These are phyloP conservation scores for Termitomyces sp. DNA, from an alignment of 768 basidiomycete genomes.

Conservation along the genomic window DNA sequence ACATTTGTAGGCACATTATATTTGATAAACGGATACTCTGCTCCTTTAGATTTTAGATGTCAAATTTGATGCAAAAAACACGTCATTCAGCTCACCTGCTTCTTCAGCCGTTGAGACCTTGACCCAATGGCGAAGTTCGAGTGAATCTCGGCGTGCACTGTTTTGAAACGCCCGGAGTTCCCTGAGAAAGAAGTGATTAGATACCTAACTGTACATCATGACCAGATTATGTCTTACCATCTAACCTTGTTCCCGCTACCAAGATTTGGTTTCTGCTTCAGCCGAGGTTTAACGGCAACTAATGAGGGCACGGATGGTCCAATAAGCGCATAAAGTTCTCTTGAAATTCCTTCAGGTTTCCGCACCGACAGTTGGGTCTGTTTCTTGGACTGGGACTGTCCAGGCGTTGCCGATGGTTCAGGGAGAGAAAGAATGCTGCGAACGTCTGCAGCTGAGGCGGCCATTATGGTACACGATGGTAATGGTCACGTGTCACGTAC, in stretches of 20 bases:
- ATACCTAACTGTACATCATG: not conserved
- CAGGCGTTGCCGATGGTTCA: conserved; percentile 31
- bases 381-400: conserved; percentile 46
- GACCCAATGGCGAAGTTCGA: conserved; percentile 82
- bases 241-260: conserved; percentile 57
- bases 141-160: conserved; percentile 54
- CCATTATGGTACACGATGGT: conserved; percentile 34
- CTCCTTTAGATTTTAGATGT: not conserved
- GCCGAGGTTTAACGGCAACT: conserved; percentile 71
- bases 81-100: conserved; percentile 36
- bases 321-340: conserved; percentile 91
- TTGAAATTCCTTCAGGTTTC: conserved; percentile 87
- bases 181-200: conserved; percentile 35
- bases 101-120: conserved; percentile 53
- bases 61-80: not conserved
- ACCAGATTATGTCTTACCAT: conserved; percentile 45
- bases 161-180: conserved; percentile 73
- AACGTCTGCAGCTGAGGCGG: conserved; percentile 72
- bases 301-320: conserved; percentile 90
- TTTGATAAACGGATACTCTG: conserved; percentile 78
- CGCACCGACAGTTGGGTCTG: conserved; percentile 30
- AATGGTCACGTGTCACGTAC: conserved; percentile 12
- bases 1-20: conserved; percentile 68
- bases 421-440: conserved; percentile 77
- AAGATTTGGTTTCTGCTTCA: conserved; percentile 83